phyloP scores from a whole-genome alignment of 331 rosid genomes.

The Malus hybrid region DNA sequence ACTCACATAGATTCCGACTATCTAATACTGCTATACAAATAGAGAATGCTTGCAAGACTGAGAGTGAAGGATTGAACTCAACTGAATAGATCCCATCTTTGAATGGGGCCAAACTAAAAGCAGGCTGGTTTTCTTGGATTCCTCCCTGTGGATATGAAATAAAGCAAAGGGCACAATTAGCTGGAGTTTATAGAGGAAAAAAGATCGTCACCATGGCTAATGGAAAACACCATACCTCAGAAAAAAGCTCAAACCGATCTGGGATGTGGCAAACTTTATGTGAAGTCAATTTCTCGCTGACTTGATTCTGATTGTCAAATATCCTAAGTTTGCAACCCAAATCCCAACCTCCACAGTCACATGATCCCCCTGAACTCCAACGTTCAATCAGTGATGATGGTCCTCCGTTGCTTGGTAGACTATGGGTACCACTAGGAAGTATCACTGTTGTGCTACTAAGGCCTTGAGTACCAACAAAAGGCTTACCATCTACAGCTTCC shows the following conservation, averaged over 20 bases:
- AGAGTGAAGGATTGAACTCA: constrained; percentile 57
- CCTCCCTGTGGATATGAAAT: constrained; percentile 47
- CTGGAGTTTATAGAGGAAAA: background rate
- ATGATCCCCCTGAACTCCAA: constrained; percentile 88
- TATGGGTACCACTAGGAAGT: constrained; percentile 86
- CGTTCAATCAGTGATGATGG: constrained; percentile 94
- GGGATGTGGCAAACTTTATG: constrained; percentile 23
- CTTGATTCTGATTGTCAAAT: constrained; percentile 44
- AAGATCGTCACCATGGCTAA: background rate
- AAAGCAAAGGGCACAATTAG: constrained; percentile 9
- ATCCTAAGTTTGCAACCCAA: constrained; percentile 77
- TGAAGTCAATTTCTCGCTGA: constrained; percentile 26
- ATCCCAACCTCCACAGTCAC: constrained; percentile 99
- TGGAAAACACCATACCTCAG: constrained; percentile 50
- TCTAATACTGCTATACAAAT: constrained; percentile 75
- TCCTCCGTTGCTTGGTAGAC: constrained; percentile 89
- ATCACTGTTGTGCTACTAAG: constrained; percentile 50
- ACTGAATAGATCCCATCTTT: constrained; percentile 72
- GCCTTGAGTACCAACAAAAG: constrained; percentile 16
- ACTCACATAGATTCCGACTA: constrained; percentile 41
- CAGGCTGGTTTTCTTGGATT: constrained; percentile 39
- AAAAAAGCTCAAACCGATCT: constrained; percentile 57
- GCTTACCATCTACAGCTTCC: constrained; percentile 8
- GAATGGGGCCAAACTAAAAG: constrained; percentile 44
- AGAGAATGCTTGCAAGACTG: constrained; percentile 87